Evolutionary conservation across 1,139 yeast species (phyloP).

Genomic region (Zygotorulaspora mrakii): DNA sequence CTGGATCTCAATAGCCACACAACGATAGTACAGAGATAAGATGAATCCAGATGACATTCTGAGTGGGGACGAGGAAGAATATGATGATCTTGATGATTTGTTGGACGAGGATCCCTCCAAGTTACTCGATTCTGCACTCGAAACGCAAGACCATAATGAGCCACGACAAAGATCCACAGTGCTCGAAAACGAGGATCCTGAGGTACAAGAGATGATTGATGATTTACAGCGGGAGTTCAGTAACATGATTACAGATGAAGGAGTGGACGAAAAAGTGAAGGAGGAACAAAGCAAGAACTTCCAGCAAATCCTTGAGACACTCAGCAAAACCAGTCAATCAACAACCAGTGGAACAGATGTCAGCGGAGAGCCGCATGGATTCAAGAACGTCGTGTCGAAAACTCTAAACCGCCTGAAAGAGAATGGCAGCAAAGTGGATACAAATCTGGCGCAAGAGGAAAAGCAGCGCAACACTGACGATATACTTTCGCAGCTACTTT

Average conservation of each 20-base stretch:
- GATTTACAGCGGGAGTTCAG: conserved; percentile 30
- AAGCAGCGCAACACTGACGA: conserved; percentile 49
- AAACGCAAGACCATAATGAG: conserved; percentile 7
- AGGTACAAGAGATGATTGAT: conserved; percentile 26
- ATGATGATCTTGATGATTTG: conserved; percentile 72
- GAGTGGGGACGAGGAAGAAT: conserved; percentile 47
- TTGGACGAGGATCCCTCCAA: conserved; percentile 77
- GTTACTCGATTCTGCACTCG: conserved; percentile 24
- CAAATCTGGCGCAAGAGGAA: conserved; percentile 48
- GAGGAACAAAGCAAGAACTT: conserved; percentile 49
- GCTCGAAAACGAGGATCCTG: conserved; percentile 20
- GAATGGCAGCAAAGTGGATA: conserved; percentile 64
- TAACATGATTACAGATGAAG: conserved; percentile 26
- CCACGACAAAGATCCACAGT: conserved; percentile 6
- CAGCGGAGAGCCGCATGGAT: conserved; percentile 36
- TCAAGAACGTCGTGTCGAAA: conserved; percentile 74
- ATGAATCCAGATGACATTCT: background rate
- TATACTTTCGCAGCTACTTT: conserved; percentile 50
- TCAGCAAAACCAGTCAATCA: conserved; percentile 54
- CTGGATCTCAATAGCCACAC: too few species aligned
- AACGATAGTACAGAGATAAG: too few species aligned
- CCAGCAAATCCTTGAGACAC: conserved; percentile 50
- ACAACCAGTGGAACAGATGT: conserved; percentile 47
- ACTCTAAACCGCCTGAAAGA: conserved; percentile 76
- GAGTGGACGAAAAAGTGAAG: conserved; percentile 29